Evolutionary conservation across 257 asterid genomes (phyloP).

Genomic region (Solanum paucissectum): DNA sequence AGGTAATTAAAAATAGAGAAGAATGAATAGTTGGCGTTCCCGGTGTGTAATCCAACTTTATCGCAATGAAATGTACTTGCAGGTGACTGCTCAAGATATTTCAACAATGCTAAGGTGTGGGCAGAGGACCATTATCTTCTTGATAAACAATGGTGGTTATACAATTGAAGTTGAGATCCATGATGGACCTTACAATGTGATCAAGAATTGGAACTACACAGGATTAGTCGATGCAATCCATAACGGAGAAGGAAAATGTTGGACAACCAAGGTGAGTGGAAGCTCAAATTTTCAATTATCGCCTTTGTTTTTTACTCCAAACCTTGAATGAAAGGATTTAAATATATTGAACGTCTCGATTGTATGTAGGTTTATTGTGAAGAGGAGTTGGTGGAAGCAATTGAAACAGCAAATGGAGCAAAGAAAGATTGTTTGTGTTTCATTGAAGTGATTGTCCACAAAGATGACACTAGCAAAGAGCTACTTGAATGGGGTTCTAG

Average conservation of each 20-base stretch:
- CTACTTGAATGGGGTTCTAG: slow-evolving; percentile 87
- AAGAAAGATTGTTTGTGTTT: slow-evolving; percentile 60
- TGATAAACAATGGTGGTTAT: slow-evolving; percentile 77
- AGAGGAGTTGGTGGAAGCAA: slow-evolving; percentile 59
- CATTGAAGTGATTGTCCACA: slow-evolving; percentile 77
- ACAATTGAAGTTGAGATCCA: slow-evolving; percentile 80
- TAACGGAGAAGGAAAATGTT: slow-evolving; percentile 78
- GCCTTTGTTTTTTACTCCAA: neutral
- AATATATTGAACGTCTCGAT: neutral
- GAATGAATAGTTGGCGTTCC: neutral
- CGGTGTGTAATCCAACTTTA: neutral
- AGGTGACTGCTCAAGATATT: slow-evolving; percentile 73
- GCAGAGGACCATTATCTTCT: slow-evolving; percentile 61
- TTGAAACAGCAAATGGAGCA: slow-evolving; percentile 39
- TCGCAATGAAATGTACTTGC: neutral
- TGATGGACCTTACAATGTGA: slow-evolving; percentile 80
- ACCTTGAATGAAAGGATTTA: neutral
- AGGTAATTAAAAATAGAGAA: slow-evolving; percentile 18
- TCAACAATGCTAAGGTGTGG: slow-evolving; percentile 59
- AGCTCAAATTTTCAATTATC: neutral
- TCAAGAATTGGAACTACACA: slow-evolving; percentile 84
- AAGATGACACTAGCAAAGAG: slow-evolving; percentile 85
- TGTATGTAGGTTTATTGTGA: slow-evolving; percentile 37
- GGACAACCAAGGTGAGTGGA: slow-evolving; percentile 73
- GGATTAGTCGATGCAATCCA: slow-evolving; percentile 67